A percentile compares a stretch with the other conserved stretches of the same genome.
Evolutionary conservation across 352 stramenopile genomes (phyloP).

Genomic region (Phytophthora constricta): DNA sequence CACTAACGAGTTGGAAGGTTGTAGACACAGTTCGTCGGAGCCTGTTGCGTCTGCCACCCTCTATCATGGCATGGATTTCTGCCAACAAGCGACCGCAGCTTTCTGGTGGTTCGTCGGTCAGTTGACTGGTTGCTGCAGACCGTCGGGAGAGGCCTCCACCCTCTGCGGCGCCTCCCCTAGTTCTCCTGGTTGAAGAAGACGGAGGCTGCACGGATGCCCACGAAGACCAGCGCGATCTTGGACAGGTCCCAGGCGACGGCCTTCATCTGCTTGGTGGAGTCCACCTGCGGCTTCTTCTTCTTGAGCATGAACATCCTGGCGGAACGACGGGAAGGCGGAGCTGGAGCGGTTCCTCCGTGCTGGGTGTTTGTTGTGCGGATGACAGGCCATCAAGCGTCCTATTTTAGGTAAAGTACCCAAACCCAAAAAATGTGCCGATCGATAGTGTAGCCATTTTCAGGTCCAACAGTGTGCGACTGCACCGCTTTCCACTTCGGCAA

Average conservation of each 20-base stretch:
- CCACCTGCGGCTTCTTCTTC: slow-evolving; percentile 89
- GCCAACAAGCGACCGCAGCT: neutral
- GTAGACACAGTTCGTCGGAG: neutral
- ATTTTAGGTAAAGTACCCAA: no score
- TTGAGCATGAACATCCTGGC: slow-evolving; percentile 84
- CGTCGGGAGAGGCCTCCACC: slow-evolving; percentile 11
- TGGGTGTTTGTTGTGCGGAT: no score
- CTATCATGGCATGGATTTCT: no score
- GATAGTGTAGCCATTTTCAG: no score
- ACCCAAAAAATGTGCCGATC: no score
- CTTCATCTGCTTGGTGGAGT: slow-evolving; percentile 81
- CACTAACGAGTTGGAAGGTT: neutral
- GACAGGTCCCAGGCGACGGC: slow-evolving; percentile 74
- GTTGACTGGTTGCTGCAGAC: neutral
- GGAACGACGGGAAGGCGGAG: no score
- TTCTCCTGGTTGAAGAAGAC: slow-evolving; percentile 73
- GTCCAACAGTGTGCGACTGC: no score
- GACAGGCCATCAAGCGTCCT: no score
- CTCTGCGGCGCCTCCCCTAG: slow-evolving; percentile 29
- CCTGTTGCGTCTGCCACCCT: slow-evolving; percentile 5
- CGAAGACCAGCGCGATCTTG: slow-evolving; percentile 79
- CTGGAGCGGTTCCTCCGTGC: no score
- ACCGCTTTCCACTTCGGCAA: no score
- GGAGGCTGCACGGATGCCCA: slow-evolving; percentile 76
- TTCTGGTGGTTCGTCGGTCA: slow-evolving; percentile 6